Evolutionary conservation across 2,329 filamentous ascomycete genomes (phyloP).

Genomic region (Beauveria caledonica): DNA sequence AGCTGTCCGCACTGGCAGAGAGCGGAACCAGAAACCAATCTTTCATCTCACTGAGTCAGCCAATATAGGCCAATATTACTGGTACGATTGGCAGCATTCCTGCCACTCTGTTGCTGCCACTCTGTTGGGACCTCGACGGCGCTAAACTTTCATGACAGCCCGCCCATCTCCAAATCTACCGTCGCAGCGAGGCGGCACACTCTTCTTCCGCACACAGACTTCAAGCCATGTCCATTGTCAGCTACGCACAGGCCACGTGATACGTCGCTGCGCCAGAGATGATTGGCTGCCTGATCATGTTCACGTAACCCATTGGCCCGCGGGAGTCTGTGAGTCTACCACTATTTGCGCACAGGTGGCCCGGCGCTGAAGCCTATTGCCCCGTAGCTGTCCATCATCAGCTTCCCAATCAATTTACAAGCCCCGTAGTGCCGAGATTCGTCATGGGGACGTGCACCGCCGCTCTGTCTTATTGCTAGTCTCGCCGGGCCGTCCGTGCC

Average conservation of each 20-base stretch:
- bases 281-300: not conserved
- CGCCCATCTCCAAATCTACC: slow-evolving; percentile 9
- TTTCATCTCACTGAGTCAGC: too few species aligned
- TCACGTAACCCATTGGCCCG: not conserved
- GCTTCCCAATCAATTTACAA: not conserved
- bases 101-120: too few species aligned
- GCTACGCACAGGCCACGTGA: slow-evolving; percentile 4
- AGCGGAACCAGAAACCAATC: not conserved
- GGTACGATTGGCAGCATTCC: not conserved
- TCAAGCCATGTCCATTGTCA: slow-evolving; percentile 5
- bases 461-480: not conserved
- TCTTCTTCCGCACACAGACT: not conserved
- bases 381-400: not conserved
- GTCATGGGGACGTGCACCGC: slow-evolving; percentile 2
- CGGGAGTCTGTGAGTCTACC: not conserved
- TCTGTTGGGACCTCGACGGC: not conserved
- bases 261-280: not conserved
- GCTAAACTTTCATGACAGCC: not conserved
- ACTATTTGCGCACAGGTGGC: slow-evolving; percentile 1
- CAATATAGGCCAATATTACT: too few species aligned
- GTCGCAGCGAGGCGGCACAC: slow-evolving; percentile 7
- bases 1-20: not conserved
- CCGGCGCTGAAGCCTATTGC: not conserved
- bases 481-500: slow-evolving; percentile 2
- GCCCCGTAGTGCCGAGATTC: slow-evolving; percentile 12